Evolutionary conservation across 164 flowering plant species (phyloP).

Genomic region (Amborella trichopoda): DNA sequence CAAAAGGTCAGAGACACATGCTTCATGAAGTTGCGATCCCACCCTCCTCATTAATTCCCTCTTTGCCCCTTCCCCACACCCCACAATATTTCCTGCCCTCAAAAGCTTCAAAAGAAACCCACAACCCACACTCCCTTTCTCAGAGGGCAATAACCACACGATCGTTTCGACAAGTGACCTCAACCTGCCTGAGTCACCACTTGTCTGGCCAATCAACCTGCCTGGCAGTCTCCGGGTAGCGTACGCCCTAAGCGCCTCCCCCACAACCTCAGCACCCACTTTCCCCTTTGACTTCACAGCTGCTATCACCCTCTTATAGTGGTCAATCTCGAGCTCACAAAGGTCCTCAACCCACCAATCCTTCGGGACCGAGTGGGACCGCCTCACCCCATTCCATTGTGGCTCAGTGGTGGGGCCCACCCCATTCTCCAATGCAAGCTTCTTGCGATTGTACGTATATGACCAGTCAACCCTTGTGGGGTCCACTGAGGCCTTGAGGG

Average conservation of each 20-base stretch:
- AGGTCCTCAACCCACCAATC: constrained; percentile 99
- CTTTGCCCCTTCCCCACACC: constrained; percentile 40
- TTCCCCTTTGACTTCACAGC: constrained; percentile 41
- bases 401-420: too few species aligned
- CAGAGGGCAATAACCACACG: constrained; percentile 59
- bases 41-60: constrained; percentile 48
- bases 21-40: constrained; percentile 80
- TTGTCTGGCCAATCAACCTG: constrained; percentile 25
- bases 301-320: constrained; percentile 46
- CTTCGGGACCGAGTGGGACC: constrained; percentile 40
- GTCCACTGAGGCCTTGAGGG: constrained; percentile 66
- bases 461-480: constrained; percentile 87
- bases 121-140: constrained; percentile 60
- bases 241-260: constrained; percentile 80
- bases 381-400: constrained; percentile 39
- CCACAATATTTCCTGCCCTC: constrained; percentile 50
- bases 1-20: constrained; percentile 63
- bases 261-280: constrained; percentile 43
- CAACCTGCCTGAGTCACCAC: constrained; percentile 27
- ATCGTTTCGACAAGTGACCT: constrained; percentile 45
- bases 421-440: constrained; percentile 57
- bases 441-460: constrained; percentile 65
- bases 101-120: constrained; percentile 65
- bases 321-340: constrained; percentile 73
- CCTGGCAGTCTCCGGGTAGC: constrained; percentile 51